Base-by-base conservation (phyloP, 108 stramenopile species). In the Fragilaria radians region DNA sequence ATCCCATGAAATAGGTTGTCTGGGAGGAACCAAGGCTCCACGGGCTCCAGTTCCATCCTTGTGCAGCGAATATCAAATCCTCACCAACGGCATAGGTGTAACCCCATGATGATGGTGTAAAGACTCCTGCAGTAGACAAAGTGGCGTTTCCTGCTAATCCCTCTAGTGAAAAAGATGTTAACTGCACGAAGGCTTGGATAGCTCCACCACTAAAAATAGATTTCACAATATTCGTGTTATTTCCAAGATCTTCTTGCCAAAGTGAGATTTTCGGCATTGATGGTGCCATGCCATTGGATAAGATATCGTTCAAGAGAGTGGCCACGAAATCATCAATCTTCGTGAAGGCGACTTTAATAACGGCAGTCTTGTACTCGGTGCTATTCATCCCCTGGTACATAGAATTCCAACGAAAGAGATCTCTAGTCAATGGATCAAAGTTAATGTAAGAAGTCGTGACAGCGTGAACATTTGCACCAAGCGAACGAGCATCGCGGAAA, bases 51-150 rank as follows among this genome's bases (percentile, higher is more conserved):
- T 52, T 57, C 59, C 59, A 77, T 21, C 66, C 63, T 32, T 71
- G 46, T 57, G 57, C 67, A 26, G 70, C 70, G 22, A 82, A 19
- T n/a, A 73, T 46, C 23, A 82, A 49, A 57, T 49, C 69, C 1
- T 54, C 57, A 17, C 29, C 51, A 29, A 61, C 59, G 32, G 74
- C 74, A 52, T 80, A 80, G 0, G 75, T 61, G 25, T 62, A 17
- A 1, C 57, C 68, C 65, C 34, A 59, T 22, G 45, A 46, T 14
- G 46, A 47, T 46, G 59, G 45, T 2, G 32, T 24, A 25, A 59
- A 59, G 3, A 46, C 45, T 25, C 59, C 59, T 19, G 30, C 30
- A 21, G 30, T 32, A n/a, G 29, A 32, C 21, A 31, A 4, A 18
- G 52, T 23, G 11, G 36, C 11, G 14, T 42, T 42, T 42, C 36